Base-by-base conservation (phyloP, 2,329 filamentous ascomycete genomes). In the Monascus ruber region DNA sequence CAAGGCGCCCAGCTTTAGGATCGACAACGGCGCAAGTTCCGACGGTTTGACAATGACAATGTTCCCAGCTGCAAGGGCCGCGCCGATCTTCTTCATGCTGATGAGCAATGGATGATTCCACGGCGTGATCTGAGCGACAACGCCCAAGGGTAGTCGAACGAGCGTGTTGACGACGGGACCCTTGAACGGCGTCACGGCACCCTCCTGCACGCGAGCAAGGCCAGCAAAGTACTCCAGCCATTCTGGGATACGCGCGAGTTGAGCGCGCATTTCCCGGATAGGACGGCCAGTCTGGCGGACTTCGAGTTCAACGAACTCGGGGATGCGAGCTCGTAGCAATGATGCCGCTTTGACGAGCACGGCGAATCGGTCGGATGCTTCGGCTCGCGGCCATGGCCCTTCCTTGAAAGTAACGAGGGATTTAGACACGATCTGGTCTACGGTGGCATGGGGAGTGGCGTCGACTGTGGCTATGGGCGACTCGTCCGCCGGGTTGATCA, bases 151-250 rank as follows among this genome's bases (percentile, higher is more conserved):
- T 17, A 17, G 36, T 7, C 58, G 49, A 5, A 58, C 60, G 9
- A 63, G 43, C 3, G 60, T 63, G 39, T 64, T 64, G 34, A 62
- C 55, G 2, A 64, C 50, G 5, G 58, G 59, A 0, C 61, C 62
- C 31, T 55, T 63, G 2, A 81, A 83, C 0, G 81, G 81, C 1
- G 83, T 67, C 0, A 85, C 74, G 2, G 75, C 62, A 2, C 77
- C 72, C 58, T 83, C 77, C 51, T 83, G 77, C 1, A 75, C 78
- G n/a, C 81, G 73, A 27, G 82, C 69, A 1, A 83, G 54, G 0
- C 78, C 69, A 1, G 79, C 79, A 51, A 81, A 85, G 62, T 85
- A 85, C 43, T 74, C 76, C 60, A 85, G 77, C 81, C 81, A 85
- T 42, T 60, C 58, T 4, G 60, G 56, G 2, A 64, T 49, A 33